Percentiles rank a stretch among this genome's conserved stretches.
These are phyloP conservation scores for Colletotrichum echinochloae DNA, from an alignment of 2,329 filamentous ascomycete species.

Conservation along the genomic window DNA sequence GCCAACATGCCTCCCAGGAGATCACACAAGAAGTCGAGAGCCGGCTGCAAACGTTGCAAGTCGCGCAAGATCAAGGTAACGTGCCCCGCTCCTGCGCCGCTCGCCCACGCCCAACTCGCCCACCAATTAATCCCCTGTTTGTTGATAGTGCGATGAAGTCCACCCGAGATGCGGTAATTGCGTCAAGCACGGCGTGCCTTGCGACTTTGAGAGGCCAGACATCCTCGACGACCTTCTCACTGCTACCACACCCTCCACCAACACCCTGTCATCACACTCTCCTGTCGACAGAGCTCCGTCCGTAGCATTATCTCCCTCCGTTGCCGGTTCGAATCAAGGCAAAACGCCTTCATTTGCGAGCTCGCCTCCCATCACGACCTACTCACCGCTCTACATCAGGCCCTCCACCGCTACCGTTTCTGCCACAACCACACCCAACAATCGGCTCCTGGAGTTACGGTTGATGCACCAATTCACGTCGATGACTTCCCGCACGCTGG, in stretches of 20 bases:
- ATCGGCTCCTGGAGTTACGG: conserved; percentile 69
- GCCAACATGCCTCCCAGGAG: conserved; percentile 70
- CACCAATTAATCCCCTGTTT: not conserved
- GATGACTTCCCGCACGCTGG: conserved; percentile 69
- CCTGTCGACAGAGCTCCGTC: conserved; percentile 41
- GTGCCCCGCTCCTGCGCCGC: not conserved
- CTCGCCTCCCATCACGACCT: conserved; percentile 41
- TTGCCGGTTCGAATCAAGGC: conserved; percentile 35
- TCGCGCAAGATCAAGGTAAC: conserved; percentile 76
- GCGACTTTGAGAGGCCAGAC: conserved; percentile 71
- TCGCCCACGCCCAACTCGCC: not conserved
- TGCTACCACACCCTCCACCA: conserved; percentile 42
- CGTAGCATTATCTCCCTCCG: conserved; percentile 45
- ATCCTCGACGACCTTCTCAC: conserved; percentile 58
- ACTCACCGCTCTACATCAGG: conserved; percentile 51
- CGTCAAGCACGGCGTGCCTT: conserved; percentile 73
- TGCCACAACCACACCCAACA: conserved; percentile 51
- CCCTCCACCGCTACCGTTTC: conserved; percentile 48
- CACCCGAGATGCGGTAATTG: conserved; percentile 76
- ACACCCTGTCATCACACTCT: conserved; percentile 44
- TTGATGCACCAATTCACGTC: conserved; percentile 75
- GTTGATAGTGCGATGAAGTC: conserved; percentile 70
- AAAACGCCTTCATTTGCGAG: conserved; percentile 42
- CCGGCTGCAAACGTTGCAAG: conserved; percentile 75
- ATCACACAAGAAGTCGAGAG: conserved; percentile 77